A percentile compares a stretch with the other conserved stretches of the same genome.
phyloP scores from a whole-genome alignment of 139 green algal species.

The Edaphochlamys debaryana region DNA sequence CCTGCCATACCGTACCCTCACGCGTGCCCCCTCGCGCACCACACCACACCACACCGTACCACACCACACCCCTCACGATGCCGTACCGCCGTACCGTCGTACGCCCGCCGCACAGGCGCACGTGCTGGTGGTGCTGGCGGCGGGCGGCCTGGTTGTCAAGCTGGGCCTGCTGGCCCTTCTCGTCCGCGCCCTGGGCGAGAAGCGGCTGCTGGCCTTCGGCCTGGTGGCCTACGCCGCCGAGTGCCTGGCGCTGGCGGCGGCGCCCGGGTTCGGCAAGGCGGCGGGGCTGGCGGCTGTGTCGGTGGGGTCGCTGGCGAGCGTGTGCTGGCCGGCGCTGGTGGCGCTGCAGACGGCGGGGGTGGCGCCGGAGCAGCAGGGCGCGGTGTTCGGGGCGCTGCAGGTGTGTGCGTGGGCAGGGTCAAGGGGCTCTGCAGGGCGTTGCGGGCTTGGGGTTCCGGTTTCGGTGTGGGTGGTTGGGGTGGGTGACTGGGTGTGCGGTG shows the following conservation, averaged over 20 bases:
- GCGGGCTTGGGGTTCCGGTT: too few species aligned
- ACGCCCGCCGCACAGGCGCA: too few species aligned
- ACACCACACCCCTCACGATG: too few species aligned
- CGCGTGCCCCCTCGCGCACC: too few species aligned
- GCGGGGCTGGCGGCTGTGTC: constrained; percentile 46
- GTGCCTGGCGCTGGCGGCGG: constrained; percentile 58
- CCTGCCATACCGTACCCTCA: too few species aligned
- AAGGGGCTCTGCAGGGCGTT: neutral
- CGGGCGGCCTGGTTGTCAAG: constrained; percentile 76
- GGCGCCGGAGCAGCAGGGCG: constrained; percentile 48
- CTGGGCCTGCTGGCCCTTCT: constrained; percentile 65
- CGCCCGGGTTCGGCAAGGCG: constrained; percentile 40
- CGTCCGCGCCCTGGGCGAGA: constrained; percentile 64
- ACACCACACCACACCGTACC: too few species aligned
- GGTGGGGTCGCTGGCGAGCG: constrained; percentile 51
- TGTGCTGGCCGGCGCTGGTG: constrained; percentile 72
- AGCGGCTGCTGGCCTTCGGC: constrained; percentile 64
- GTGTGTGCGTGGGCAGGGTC: constrained; percentile 18
- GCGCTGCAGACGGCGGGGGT: constrained; percentile 72
- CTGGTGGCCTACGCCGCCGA: constrained; percentile 42
- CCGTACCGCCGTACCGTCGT: too few species aligned
- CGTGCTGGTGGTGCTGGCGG: constrained; percentile 72
- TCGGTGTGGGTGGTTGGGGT: too few species aligned
- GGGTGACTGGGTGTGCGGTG: too few species aligned
- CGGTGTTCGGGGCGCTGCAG: constrained; percentile 71